A percentile compares a stretch with the other conserved stretches of the same genome.
These are phyloP conservation scores for Hericium rajendrae DNA, from an alignment of 768 basidiomycete species.

Conservation along the genomic window DNA sequence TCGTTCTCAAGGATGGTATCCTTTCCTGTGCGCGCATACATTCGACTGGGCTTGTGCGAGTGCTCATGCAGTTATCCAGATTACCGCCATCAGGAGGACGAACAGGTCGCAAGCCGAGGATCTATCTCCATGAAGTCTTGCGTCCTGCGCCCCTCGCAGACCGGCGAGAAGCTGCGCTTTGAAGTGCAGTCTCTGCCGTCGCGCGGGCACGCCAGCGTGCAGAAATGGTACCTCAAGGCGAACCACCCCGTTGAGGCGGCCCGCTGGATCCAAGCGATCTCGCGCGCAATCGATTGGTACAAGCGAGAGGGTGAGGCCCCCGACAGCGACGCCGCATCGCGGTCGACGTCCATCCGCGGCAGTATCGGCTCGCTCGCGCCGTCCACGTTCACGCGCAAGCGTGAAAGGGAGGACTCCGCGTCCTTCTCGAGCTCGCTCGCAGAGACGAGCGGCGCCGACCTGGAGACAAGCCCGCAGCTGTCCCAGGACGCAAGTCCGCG, in stretches of 20 bases:
- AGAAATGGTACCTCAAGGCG: slow-evolving; percentile 79
- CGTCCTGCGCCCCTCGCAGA: slow-evolving; percentile 40
- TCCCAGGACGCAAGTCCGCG: neutral
- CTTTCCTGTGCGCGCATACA: slow-evolving; percentile 55
- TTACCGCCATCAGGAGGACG: slow-evolving; percentile 86
- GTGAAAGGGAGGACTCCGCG: slow-evolving; percentile 7
- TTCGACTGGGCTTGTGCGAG: neutral
- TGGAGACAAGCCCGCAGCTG: neutral
- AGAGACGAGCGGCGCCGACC: neutral
- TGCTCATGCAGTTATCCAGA: slow-evolving; percentile 27
- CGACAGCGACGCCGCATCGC: slow-evolving; percentile 35
- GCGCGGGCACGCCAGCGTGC: slow-evolving; percentile 35
- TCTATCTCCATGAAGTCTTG: slow-evolving; percentile 84
- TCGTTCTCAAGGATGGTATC: slow-evolving; percentile 78
- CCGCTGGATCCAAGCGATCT: slow-evolving; percentile 76
- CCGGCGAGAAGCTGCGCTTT: slow-evolving; percentile 61
- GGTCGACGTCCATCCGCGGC: slow-evolving; percentile 9
- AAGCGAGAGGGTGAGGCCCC: slow-evolving; percentile 27
- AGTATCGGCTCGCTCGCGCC: neutral
- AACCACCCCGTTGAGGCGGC: slow-evolving; percentile 85
- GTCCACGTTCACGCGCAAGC: neutral
- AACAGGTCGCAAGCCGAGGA: slow-evolving; percentile 74
- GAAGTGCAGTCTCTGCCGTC: slow-evolving; percentile 64
- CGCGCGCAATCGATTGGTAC: slow-evolving; percentile 64
- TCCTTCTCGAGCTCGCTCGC: slow-evolving; percentile 16